These are phyloP conservation scores for Sordariomycetes sp. DNA, from an alignment of 2,329 filamentous ascomycete species.

Conservation along the genomic window DNA sequence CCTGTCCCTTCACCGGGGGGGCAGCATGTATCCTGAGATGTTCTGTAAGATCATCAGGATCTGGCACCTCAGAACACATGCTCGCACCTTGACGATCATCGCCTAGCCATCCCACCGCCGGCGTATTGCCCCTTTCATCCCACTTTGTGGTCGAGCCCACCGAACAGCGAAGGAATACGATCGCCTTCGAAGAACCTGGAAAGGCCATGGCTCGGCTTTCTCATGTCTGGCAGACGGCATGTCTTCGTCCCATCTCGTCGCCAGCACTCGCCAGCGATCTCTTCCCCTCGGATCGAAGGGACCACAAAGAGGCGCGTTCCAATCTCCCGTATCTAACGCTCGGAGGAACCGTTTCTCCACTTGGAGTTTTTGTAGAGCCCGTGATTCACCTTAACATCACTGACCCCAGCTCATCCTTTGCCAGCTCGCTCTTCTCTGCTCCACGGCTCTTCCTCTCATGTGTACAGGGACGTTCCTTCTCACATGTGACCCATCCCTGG, in stretches of 20 bases:
- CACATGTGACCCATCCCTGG: not conserved
- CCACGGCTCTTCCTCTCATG: not conserved
- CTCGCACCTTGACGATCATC: not conserved
- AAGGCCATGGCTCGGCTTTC: not conserved
- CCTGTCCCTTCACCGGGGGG: not conserved
- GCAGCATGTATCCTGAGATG: not conserved
- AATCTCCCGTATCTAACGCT: not conserved
- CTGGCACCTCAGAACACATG: not conserved
- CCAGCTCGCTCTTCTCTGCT: not conserved
- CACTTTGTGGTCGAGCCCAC: not conserved
- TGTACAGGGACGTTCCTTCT: not conserved
- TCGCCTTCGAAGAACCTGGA: not conserved
- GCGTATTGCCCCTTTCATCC: not conserved
- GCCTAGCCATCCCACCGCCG: conserved; percentile 1
- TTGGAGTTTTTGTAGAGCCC: not conserved
- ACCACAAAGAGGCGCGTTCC: not conserved
- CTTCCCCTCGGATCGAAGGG: not conserved
- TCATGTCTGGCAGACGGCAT: not conserved
- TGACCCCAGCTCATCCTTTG: not conserved
- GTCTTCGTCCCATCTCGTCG: not conserved
- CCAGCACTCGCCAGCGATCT: not conserved
- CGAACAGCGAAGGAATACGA: not conserved
- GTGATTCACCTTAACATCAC: not conserved
- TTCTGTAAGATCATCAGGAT: not conserved
- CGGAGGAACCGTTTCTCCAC: not conserved